Conservation (phyloP, 139 green algal genomes). For the Dunaliella primolecta region DNA sequence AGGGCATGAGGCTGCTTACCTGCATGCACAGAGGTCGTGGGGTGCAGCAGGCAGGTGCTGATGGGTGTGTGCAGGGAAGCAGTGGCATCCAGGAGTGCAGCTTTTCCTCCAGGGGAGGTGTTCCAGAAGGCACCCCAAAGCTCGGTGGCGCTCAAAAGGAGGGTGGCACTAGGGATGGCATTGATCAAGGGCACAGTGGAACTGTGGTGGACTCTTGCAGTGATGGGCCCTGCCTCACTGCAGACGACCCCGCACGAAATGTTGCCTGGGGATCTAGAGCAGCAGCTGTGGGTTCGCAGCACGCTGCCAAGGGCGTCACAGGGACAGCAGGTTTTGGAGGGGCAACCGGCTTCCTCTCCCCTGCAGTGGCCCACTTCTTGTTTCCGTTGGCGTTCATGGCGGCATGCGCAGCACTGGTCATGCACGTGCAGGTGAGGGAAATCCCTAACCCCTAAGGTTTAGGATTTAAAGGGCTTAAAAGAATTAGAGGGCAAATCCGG, state of each 20-base stretch:
- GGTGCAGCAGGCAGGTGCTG: neutral
- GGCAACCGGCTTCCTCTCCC: constrained; percentile 21
- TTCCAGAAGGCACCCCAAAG: too few relatives aligned
- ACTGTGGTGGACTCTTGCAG: too few relatives aligned
- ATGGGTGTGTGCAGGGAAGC: neutral
- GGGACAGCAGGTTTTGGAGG: neutral
- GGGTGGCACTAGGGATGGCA: neutral
- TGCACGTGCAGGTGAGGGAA: constrained; percentile 82
- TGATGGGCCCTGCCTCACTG: too few relatives aligned
- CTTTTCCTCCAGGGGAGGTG: too few relatives aligned
- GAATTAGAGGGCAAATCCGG: too few relatives aligned
- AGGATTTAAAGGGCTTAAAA: neutral
- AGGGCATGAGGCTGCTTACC: neutral
- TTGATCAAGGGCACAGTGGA: too few relatives aligned
- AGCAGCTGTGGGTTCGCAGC: neutral
- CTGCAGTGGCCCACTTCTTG: constrained; percentile 53
- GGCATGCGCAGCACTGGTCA: constrained; percentile 52
- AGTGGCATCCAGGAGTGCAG: too few relatives aligned
- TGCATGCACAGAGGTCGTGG: neutral
- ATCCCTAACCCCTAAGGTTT: neutral
- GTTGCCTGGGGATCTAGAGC: neutral
- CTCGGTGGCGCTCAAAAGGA: neutral
- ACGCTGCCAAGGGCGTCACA: neutral
- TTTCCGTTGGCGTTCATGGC: constrained; percentile 73
- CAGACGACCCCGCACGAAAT: neutral